Conservation (phyloP, 768 basidiomycete species). For the Coprinopsis cinerea region DNA sequence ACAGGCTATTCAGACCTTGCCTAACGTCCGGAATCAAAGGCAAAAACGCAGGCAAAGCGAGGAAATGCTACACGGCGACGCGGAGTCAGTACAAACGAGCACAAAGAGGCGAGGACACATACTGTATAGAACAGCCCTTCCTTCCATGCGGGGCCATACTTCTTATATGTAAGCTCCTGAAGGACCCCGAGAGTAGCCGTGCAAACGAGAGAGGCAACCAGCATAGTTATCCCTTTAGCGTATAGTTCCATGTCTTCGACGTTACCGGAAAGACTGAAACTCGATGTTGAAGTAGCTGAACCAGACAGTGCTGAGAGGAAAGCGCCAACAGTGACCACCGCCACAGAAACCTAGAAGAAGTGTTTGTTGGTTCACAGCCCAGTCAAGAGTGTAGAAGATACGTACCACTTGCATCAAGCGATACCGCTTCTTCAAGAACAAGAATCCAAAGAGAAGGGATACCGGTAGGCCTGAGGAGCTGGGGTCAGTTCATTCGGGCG, state of each 20-base stretch:
- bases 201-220: slow-evolving; percentile 58
- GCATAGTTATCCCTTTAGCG: slow-evolving; percentile 61
- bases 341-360: slow-evolving; percentile 48
- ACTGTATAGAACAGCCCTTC: slow-evolving; percentile 86
- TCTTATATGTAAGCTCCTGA: slow-evolving; percentile 71
- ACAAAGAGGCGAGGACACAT: too few relatives aligned
- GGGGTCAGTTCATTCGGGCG: not conserved
- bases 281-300: slow-evolving; percentile 26
- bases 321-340: slow-evolving; percentile 65
- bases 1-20: slow-evolving; percentile 45
- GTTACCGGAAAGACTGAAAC: slow-evolving; percentile 13
- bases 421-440: slow-evolving; percentile 57
- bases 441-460: slow-evolving; percentile 67
- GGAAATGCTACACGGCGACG: slow-evolving; percentile 68
- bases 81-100: too few relatives aligned
- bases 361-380: not conserved
- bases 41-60: slow-evolving; percentile 73
- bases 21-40: slow-evolving; percentile 54
- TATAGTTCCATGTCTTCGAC: slow-evolving; percentile 42
- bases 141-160: slow-evolving; percentile 75
- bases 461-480: slow-evolving; percentile 54
- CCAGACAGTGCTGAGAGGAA: slow-evolving; percentile 66
- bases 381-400: not conserved
- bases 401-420: slow-evolving; percentile 55
- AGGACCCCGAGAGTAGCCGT: slow-evolving; percentile 65